Evolutionary conservation across 768 basidiomycete genomes (phyloP).

Genomic region (Leccinum variicolor): DNA sequence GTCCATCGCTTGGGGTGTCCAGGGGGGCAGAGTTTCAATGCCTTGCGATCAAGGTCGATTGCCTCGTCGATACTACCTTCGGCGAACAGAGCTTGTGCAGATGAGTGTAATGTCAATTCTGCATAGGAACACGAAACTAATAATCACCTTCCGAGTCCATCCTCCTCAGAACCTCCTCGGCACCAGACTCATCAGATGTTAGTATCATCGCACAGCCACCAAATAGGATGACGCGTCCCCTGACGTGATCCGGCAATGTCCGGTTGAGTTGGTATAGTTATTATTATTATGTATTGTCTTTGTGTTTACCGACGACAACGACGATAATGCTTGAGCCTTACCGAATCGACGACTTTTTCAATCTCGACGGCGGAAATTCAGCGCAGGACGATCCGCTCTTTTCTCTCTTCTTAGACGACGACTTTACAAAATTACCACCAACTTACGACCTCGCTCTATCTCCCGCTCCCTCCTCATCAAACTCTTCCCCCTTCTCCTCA

Average conservation of each 20-base stretch:
- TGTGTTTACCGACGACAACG: background rate
- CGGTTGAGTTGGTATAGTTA: no score
- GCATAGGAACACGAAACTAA: background rate
- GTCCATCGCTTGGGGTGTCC: background rate
- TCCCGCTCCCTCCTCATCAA: slow-evolving; percentile 18
- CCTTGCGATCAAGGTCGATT: background rate
- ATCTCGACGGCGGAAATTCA: slow-evolving; percentile 53
- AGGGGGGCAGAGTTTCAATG: background rate
- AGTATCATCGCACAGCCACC: no score
- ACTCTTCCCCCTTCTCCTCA: slow-evolving; percentile 27
- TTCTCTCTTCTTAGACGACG: slow-evolving; percentile 46
- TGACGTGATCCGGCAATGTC: background rate
- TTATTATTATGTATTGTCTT: background rate
- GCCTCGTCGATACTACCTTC: background rate
- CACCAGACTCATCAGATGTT: no score
- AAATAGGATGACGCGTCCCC: no score
- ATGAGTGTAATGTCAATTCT: no score
- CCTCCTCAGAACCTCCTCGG: no score
- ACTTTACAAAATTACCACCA: slow-evolving; percentile 31
- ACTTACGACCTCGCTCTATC: slow-evolving; percentile 27
- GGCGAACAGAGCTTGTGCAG: no score
- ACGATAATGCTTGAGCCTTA: slow-evolving; percentile 22
- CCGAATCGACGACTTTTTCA: slow-evolving; percentile 58
- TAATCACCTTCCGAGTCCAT: no score
- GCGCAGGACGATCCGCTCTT: slow-evolving; percentile 35